Evolutionary conservation across 305 asterid species (phyloP), one percentile per base, ranked within the genome.

Genomic region (Fraxinus sp.): DNA sequence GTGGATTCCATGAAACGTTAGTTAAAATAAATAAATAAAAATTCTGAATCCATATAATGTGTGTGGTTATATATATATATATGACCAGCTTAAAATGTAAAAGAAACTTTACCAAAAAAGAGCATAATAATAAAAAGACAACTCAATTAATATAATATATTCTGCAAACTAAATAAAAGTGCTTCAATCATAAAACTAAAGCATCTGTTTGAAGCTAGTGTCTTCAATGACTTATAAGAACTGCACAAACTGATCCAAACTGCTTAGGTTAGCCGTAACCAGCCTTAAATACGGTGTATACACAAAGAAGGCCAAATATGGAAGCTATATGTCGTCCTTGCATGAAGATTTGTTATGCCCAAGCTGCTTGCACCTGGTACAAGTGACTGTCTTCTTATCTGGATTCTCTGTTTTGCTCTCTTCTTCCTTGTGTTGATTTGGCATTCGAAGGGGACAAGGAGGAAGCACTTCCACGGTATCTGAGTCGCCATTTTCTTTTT

Each of bases 341-440:
- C 98, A 95, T 28, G 98, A 92, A 84, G 96, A 93, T 90, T 92
- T 93, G 68, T 95, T 95, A 80, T 95, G 98, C 80, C 98, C 98
- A n/a, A 93, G 92, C 88, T 91, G 93, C 88, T 92, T 93, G 85
- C 98, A 95, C 84, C 87, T 90, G 76, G 95, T 90, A 88, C 98
- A 95, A 1, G 92, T 91, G 49, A 94, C 95, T 1, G 98, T 95
- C 89, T 98, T 91, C 91, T 89, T 90, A 79, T 91, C 93, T 11
- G 91, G 86, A 37, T 91, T 95, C 75, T 89, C 92, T 79, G 72
- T 79, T 83, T 89, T 89, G 8, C 78, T 83, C 85, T 76, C 84
- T 85, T 90, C 92, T 89, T 87, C 88, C 88, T 89, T 91, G 78
- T 80, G 89, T 77, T 86, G 86, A 68, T 78, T 68, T 0, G 89